Evolutionary conservation across 2,329 filamentous ascomycete genomes (phyloP).

Genomic region (Pestalotiopsis sp.): DNA sequence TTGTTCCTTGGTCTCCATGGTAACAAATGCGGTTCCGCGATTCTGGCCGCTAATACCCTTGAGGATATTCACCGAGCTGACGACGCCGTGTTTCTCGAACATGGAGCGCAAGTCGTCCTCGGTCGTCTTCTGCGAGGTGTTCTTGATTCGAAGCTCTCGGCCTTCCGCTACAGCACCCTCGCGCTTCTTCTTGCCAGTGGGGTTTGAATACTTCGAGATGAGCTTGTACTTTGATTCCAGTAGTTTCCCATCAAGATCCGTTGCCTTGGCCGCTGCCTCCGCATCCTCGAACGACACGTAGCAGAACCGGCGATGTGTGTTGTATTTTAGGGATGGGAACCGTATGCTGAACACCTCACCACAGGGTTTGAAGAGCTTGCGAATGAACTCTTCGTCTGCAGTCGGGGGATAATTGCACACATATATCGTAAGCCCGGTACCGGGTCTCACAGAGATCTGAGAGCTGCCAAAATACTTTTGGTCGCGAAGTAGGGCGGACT

Average conservation of each 20-base stretch:
- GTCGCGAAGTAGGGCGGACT: constrained; percentile 79
- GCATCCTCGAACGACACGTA: constrained; percentile 85
- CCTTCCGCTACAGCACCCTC: constrained; percentile 83
- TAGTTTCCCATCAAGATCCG: constrained; percentile 69
- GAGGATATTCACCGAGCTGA: constrained; percentile 74
- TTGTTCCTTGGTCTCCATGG: constrained; percentile 72
- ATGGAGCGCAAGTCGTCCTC: constrained; percentile 71
- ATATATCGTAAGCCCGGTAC: constrained; percentile 80
- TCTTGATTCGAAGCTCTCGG: constrained; percentile 79
- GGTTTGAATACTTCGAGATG: constrained; percentile 82
- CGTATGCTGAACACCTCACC: constrained; percentile 85
- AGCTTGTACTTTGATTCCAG: constrained; percentile 72
- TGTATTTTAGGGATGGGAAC: constrained; percentile 88
- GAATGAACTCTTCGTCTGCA: constrained; percentile 72
- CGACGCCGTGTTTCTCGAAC: constrained; percentile 75
- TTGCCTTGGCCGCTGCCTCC: constrained; percentile 71
- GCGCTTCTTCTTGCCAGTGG: constrained; percentile 74
- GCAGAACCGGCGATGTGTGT: constrained; percentile 88
- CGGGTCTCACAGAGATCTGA: constrained; percentile 74
- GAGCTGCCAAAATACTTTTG: constrained; percentile 77
- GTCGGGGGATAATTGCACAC: constrained; percentile 86
- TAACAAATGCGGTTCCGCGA: constrained; percentile 80
- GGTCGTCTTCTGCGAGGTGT: constrained; percentile 62
- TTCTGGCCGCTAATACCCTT: constrained; percentile 68
- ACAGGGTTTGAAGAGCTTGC: constrained; percentile 69